Evolutionary conservation across 768 basidiomycete species (phyloP), one percentile per base, ranked within the genome.

Genomic region (Russula vinacea): DNA sequence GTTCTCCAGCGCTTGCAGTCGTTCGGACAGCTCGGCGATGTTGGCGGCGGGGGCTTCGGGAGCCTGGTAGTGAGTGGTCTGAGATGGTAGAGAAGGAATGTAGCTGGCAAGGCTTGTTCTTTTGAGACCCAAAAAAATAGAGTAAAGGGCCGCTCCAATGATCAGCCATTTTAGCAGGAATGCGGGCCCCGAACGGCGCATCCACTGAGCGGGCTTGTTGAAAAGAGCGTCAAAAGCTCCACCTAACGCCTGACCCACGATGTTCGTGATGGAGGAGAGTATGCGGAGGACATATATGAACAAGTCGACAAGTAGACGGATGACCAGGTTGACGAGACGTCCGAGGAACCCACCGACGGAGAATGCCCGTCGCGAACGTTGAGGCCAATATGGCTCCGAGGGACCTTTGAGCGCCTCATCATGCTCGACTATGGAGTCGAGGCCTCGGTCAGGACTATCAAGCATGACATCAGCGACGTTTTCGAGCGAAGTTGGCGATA

Each of bases 351-450:
- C 78, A 24, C 83, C 82, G n/a, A 81, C 71, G 0, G 81, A 81
- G 70, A 80, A 81, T 22, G 72, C 61, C 22, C 70, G 62, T 63
- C 24, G 62, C 42, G 59, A 57, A 51, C 19, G 40, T 52, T 37
- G 59, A 10, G 24, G 39, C 42, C 17, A 49, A 52, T 19, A 40
- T 2, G 33, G 1, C 33, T 32, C 24, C n/a, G 50, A 56, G 9
- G 16, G 6, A 8, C 10, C 44, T 9, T 39, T 33, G 8, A 65
- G 56, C 33, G 75, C 78, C 70, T 89, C 87, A 3, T 90, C 84
- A 33, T 79, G 77, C 76, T 90, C 89, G 6, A 81, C 78, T 69
- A 90, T 88, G 9, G 86, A 82, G 26, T 82, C 76, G 32, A 90
- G 79, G 2, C 83, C 81, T 67, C 80, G 78, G 62, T 84, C 83